Evolutionary conservation across 2,329 filamentous ascomycete genomes (phyloP), one percentile per base, ranked within the genome.

Genomic region (Cladosporium colombiae): DNA sequence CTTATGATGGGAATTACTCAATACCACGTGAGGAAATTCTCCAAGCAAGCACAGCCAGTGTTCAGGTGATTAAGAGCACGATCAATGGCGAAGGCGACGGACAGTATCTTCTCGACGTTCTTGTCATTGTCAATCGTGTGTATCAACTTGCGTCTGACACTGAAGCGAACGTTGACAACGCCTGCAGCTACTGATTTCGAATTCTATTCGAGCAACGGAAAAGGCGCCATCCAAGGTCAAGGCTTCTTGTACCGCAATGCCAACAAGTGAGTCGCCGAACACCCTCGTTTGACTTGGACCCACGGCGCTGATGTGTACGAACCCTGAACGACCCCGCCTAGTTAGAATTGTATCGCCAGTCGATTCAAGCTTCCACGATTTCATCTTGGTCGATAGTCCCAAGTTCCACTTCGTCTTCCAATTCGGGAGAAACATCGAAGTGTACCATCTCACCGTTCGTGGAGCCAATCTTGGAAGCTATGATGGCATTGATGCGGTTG

Each of bases 321-420:
- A 25, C 6, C 50, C 50, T n/a, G 14, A 53, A 29, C 50, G 50
- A 2, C 50, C 50, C 0, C 50, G 50, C 18, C 25, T 53, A 3
- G 50, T 53, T 0, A 16, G 50, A 3, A 53, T 53, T 25, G 50
- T 53, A n/a, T 53, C 50, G 11, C 50, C 50, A 7, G 50, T 53
- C 16, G 50, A 53, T 53, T 27, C 50, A 31, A 53, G 50, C 50
- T 53, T 53, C 6, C 50, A 53, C 27, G 50, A 53, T 21, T 25
- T 53, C 27, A 53, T 53, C 18, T 8, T 53, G 25, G 50, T 29
- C 18, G 50, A 53, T 11, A 53, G 50, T 10, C 50, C 50, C 2
- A 53, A 53, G 16, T 53, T 53, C 50, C 50, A 53, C 25, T 53
- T 53, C 25, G 50, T 53, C 50, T 53, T 53, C 50, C 50, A 53